Evolutionary conservation across 305 asterid species (phyloP).

Genomic region (Ilex paraguariensis): DNA sequence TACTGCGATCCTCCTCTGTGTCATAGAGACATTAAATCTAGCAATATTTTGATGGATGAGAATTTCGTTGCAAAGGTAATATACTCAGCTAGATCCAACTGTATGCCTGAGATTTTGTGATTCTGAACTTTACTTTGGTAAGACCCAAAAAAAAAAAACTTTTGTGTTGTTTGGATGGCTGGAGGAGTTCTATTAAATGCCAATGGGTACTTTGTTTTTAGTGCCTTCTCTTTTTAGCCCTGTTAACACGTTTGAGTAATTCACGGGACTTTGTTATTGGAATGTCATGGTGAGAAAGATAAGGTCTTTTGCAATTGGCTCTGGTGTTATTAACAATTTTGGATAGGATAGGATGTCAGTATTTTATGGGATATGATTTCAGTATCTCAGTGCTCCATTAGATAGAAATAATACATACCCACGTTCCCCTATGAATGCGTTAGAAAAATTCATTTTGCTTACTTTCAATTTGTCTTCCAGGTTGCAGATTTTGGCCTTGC

Average conservation of each 20-base stretch:
- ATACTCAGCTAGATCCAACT: background rate
- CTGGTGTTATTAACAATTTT: too few species aligned
- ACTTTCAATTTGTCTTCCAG: slow-evolving; percentile 31
- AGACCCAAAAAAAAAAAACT: too few species aligned
- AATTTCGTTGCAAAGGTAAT: slow-evolving; percentile 81
- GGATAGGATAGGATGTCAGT: too few species aligned
- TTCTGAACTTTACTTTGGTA: background rate
- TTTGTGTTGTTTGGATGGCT: background rate
- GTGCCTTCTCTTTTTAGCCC: too few species aligned
- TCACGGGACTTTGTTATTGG: background rate
- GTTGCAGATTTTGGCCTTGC: slow-evolving; percentile 98
- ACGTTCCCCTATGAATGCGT: too few species aligned
- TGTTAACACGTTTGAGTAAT: too few species aligned
- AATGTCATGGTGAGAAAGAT: background rate
- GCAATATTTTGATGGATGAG: slow-evolving; percentile 91
- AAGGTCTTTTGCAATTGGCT: too few species aligned
- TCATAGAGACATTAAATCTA: slow-evolving; percentile 94
- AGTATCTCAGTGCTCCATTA: too few species aligned
- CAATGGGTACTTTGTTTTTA: background rate
- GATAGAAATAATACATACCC: too few species aligned
- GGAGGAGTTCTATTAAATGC: background rate
- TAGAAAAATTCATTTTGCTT: background rate
- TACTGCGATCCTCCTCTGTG: slow-evolving; percentile 95
- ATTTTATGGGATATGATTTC: too few species aligned
- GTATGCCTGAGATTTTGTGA: background rate